phyloP scores from a whole-genome alignment of 2,329 filamentous ascomycete species.

The Chaetomium sp. region DNA sequence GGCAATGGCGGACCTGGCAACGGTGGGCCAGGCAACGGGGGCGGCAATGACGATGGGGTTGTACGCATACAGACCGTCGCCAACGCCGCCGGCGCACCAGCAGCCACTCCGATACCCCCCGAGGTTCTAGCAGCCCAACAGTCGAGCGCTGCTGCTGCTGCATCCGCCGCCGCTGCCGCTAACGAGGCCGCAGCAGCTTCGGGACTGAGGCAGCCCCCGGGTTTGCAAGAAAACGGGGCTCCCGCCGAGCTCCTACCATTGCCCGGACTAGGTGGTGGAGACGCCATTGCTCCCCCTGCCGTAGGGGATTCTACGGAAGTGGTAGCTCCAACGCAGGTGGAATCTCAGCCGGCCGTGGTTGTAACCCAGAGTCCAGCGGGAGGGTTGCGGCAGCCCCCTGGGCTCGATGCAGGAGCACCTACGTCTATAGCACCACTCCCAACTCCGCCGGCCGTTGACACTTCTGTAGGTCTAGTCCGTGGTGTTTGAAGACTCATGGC shows the following conservation, averaged over 20 bases:
- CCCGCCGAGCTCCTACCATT: constrained; percentile 27
- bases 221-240: constrained; percentile 23
- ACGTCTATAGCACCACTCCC: constrained; percentile 16
- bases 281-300: constrained; percentile 5
- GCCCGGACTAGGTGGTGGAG: constrained; percentile 28
- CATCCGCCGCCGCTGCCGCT: constrained; percentile 27
- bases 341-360: constrained; percentile 8
- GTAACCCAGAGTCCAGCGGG: constrained; percentile 13
- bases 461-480: constrained; percentile 22
- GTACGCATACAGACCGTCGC: constrained; percentile 3
- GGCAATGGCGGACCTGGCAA: neutral
- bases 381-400: constrained; percentile 17
- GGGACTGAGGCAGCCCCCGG: constrained; percentile 29
- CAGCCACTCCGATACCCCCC: constrained; percentile 17
- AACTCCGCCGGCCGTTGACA: constrained; percentile 11
- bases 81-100: neutral
- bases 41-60: neutral
- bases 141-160: constrained; percentile 26
- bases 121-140: constrained; percentile 28
- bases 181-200: constrained; percentile 25
- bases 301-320: constrained; percentile 11
- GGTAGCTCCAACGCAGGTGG: neutral
- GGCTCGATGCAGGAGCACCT: constrained; percentile 5
- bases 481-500: neutral
- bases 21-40: neutral